Base-by-base conservation (phyloP, 441 rosid species). In the Adansonia grandidieri region DNA sequence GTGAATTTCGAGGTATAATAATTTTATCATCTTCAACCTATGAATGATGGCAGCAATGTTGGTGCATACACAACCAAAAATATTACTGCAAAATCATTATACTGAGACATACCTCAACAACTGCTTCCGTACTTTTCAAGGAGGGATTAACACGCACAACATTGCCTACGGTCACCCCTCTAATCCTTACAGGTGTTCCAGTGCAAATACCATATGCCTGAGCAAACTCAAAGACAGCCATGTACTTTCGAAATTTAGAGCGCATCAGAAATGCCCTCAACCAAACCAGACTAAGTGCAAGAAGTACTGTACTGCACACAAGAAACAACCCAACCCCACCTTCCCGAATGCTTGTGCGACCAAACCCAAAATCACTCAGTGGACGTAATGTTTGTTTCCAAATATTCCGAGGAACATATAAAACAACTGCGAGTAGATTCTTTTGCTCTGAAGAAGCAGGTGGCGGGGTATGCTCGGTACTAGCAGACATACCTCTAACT, bases 321-420 rank as follows among this genome's bases (percentile, higher is more conserved):
- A 96, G 85, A 83, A 94, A 96, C 88, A 96, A 74, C 75, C 97
- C 99, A 6, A 96, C 99, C 53, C 98, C 99, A 80, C 97, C 98
- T 92, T 96, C 98, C 99, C 98, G 92, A 75, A 96, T 79, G 81
- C 97, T 96, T 80, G 87, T 88, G 58, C 88, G 87, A 71, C 97
- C 99, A 77, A 91, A 92, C 63, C 99, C 98, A 65, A 92, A 96
- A 85, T 96, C 97, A 83, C 92, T 88, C 70, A 94, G 70, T 4
- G 98, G 98, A 74, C 84, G 92, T 11, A 91, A 73, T 60, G 97
- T 91, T 83, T 86, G 96, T 79, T 82, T 89, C 99, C 98, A 96
- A 28, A 96, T 73, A 64, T 75, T 88, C 75, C 78, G 79, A 15
- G 98, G 98, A 50, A 89, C 85, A 65, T 91, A 97, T 76, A 91